Evolutionary conservation across 495 filamentous ascomycete species (phyloP).

Genomic region (Lasiosphaeria ovina): DNA sequence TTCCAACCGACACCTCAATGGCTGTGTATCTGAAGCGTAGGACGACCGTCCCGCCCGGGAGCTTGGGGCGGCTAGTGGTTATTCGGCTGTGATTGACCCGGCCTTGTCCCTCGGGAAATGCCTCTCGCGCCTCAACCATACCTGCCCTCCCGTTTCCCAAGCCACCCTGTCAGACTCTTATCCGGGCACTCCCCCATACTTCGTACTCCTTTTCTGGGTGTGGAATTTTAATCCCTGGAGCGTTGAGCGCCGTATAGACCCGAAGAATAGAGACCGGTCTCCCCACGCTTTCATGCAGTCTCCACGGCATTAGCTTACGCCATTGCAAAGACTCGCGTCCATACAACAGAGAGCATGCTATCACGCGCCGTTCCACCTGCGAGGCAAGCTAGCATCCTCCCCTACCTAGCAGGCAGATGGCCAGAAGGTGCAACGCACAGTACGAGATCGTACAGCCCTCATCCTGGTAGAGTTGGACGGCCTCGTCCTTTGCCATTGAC

Average conservation of each 20-base stretch:
- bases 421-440: conserved; percentile 8
- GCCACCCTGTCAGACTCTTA: background rate
- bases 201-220: background rate
- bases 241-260: background rate
- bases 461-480: background rate
- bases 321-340: background rate
- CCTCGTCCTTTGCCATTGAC: conserved; percentile 15
- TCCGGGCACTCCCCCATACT: background rate
- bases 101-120: too few relatives aligned
- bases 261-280: background rate
- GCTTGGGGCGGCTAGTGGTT: too few relatives aligned
- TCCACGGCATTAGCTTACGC: background rate
- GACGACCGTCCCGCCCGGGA: too few relatives aligned
- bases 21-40: too few relatives aligned
- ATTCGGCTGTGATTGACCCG: too few relatives aligned
- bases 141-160: background rate
- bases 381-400: background rate
- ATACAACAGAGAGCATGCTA: background rate
- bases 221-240: background rate
- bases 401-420: conserved; percentile 12
- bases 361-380: background rate
- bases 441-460: conserved; percentile 2
- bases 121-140: background rate
- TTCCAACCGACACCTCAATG: too few relatives aligned
- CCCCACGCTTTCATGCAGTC: background rate